Evolutionary conservation across 2,329 filamentous ascomycete genomes (phyloP).

Genomic region (Hypoxylon sp.): DNA sequence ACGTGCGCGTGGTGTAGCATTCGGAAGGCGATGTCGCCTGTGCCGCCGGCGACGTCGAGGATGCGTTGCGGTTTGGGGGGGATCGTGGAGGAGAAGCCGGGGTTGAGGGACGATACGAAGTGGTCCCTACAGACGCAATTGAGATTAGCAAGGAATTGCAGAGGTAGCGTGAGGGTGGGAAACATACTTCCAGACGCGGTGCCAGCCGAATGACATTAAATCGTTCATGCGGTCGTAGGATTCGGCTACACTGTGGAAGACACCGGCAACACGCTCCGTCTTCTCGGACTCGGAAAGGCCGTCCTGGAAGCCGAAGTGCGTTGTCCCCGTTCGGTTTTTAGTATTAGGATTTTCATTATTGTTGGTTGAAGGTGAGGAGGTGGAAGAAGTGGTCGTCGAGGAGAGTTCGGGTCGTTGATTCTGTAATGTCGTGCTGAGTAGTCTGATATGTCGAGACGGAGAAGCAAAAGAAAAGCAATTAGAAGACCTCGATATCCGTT

Average conservation of each 20-base stretch:
- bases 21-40: slow-evolving; percentile 97
- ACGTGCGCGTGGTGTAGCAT: slow-evolving; percentile 89
- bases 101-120: slow-evolving; percentile 92
- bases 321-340: slow-evolving; percentile 69
- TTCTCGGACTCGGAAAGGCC: slow-evolving; percentile 87
- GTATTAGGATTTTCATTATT: slow-evolving; percentile 32
- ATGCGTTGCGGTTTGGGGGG: slow-evolving; percentile 75
- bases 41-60: slow-evolving; percentile 96
- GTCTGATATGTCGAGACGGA: slow-evolving; percentile 32
- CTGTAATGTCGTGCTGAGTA: slow-evolving; percentile 47
- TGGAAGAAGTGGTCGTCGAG: slow-evolving; percentile 24
- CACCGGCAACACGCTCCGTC: slow-evolving; percentile 78
- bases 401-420: slow-evolving; percentile 42
- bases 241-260: slow-evolving; percentile 95
- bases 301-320: slow-evolving; percentile 89
- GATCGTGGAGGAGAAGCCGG: slow-evolving; percentile 71
- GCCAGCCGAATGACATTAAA: slow-evolving; percentile 97
- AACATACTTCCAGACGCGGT: slow-evolving; percentile 89
- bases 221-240: slow-evolving; percentile 99
- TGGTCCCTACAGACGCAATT: slow-evolving; percentile 72
- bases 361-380: slow-evolving; percentile 38
- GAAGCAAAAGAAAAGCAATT: slow-evolving; percentile 18
- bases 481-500: slow-evolving; percentile 41
- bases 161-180: slow-evolving; percentile 2
- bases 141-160: slow-evolving; percentile 23